Evolutionary conservation across 2,329 filamentous ascomycete species (phyloP).

Genomic region (Cercospora sp.): DNA sequence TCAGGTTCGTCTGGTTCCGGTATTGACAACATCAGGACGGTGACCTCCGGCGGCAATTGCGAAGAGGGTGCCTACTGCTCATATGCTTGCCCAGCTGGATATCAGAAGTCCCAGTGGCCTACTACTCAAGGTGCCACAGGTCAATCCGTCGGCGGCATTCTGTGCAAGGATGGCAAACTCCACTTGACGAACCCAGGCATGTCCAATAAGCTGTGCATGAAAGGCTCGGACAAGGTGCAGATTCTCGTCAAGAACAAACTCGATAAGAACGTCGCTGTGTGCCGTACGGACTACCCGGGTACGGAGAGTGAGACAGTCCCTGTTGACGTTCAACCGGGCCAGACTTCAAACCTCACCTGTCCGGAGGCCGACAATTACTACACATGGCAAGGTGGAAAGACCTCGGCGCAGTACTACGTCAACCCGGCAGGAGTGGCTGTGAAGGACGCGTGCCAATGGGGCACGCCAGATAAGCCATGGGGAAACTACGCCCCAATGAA

Average conservation of each 20-base stretch:
- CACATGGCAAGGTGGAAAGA: slow-evolving; percentile 69
- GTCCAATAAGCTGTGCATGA: slow-evolving; percentile 70
- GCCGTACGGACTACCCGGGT: slow-evolving; percentile 95
- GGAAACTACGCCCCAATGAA: slow-evolving; percentile 89
- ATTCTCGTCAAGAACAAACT: slow-evolving; percentile 77
- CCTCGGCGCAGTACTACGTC: slow-evolving; percentile 95
- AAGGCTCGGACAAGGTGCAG: slow-evolving; percentile 62
- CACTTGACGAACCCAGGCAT: slow-evolving; percentile 69
- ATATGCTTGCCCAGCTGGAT: slow-evolving; percentile 87
- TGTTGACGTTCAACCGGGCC: slow-evolving; percentile 61
- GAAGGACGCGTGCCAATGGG: slow-evolving; percentile 76
- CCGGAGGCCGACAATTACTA: slow-evolving; percentile 73
- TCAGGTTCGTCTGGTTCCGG: slow-evolving; percentile 37
- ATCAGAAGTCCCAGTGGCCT: slow-evolving; percentile 92
- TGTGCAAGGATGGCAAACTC: slow-evolving; percentile 76
- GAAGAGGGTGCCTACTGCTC: slow-evolving; percentile 72
- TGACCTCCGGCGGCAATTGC: slow-evolving; percentile 66
- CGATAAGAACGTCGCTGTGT: slow-evolving; percentile 66
- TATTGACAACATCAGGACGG: slow-evolving; percentile 61
- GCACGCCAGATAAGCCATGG: slow-evolving; percentile 55
- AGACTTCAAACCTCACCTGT: slow-evolving; percentile 67
- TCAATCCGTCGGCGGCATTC: slow-evolving; percentile 84
- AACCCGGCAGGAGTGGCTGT: slow-evolving; percentile 73
- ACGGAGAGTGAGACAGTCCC: slow-evolving; percentile 86
- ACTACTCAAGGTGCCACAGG: slow-evolving; percentile 71